Evolutionary conservation across 1,284 basidiomycete species (phyloP), one percentile per base, ranked within the genome.

Genomic region (Tylopilus orsonianus): DNA sequence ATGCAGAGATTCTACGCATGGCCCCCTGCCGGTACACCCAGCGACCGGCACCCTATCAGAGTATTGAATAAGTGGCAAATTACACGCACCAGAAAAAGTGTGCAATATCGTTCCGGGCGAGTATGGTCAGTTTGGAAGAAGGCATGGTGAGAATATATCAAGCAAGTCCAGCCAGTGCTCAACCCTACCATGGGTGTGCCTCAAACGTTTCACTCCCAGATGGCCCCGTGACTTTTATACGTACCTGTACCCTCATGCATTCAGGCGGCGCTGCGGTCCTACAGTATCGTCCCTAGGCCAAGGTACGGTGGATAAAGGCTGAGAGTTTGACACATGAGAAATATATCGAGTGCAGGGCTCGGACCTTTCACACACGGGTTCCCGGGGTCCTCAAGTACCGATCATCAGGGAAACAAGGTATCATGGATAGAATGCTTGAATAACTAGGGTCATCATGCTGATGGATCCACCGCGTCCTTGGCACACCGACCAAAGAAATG

Each of bases 61-160:
- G 16, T 14, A 2, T 19, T 8, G 8, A 7, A 29, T 12, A 5
- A 27, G 30, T 10, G 8, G 27, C 35, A 3, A 24, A 20, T 33
- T 41, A 24, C 46, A 40, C 46, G 37, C 51, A 41, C 22, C 41
- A n/a, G 7, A 18, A 4, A 19, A 33, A 26, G 30, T 22, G n/a
- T 18, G 29, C 38, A 20, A 33, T 13, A 32, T 27, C 12, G 27
- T 14, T 12, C 8, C 16, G 13, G 2, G 18, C 33, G 37, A 26
- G 14, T 23, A 16, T n/a, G 9, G 13, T 1, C 8, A 13, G 42
- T 27, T n/a, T 16, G 9, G 20, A 33, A 30, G 27, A 19, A 41
- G 8, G 33, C 3, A 24, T 8, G 32, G 23, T 45, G 32, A 40
- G 49, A 36, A 26, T 14, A n/a, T 29, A 3, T 3, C 18, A 9